These are phyloP conservation scores for Pythium rishiriense DNA, from an alignment of 352 stramenopile genomes.

Conservation along the genomic window DNA sequence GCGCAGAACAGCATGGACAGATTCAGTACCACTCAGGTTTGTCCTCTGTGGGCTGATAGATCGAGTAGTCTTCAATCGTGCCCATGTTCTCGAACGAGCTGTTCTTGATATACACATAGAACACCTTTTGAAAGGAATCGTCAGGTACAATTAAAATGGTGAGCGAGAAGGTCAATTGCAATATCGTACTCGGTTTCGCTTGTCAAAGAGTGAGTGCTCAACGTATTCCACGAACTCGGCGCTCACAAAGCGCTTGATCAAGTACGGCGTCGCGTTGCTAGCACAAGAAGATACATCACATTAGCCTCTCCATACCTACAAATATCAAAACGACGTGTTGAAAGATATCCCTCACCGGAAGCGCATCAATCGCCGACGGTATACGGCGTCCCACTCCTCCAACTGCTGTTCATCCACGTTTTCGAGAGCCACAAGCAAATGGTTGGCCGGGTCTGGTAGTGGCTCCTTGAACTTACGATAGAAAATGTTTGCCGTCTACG, in stretches of 20 bases:
- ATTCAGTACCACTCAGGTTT: conserved; percentile 57
- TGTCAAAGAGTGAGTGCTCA: conserved; percentile 76
- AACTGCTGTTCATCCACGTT: conserved; percentile 49
- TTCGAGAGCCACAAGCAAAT: conserved; percentile 45
- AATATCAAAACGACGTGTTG: not conserved
- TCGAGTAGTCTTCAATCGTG: conserved; percentile 66
- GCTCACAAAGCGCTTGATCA: conserved; percentile 80
- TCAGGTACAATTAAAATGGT: too few species aligned
- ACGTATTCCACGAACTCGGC: conserved; percentile 75
- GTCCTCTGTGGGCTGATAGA: conserved; percentile 45
- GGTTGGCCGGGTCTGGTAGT: conserved; percentile 57
- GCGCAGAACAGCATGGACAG: too few species aligned
- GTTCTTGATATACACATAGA: conserved; percentile 83
- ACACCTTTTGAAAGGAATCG: conserved; percentile 37
- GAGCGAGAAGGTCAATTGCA: not conserved
- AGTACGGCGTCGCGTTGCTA: conserved; percentile 69
- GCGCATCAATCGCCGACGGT: conserved; percentile 55
- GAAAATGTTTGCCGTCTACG: conserved; percentile 62
- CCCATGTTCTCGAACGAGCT: conserved; percentile 70
- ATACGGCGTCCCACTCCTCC: conserved; percentile 60
- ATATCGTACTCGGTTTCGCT: conserved; percentile 68
- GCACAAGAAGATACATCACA: not conserved
- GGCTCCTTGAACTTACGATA: conserved; percentile 85
- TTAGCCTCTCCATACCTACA: not conserved
- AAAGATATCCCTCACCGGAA: conserved; percentile 37